These are phyloP conservation scores for Microdochium bolleyi DNA, from an alignment of 2,329 filamentous ascomycete species.

Conservation along the genomic window DNA sequence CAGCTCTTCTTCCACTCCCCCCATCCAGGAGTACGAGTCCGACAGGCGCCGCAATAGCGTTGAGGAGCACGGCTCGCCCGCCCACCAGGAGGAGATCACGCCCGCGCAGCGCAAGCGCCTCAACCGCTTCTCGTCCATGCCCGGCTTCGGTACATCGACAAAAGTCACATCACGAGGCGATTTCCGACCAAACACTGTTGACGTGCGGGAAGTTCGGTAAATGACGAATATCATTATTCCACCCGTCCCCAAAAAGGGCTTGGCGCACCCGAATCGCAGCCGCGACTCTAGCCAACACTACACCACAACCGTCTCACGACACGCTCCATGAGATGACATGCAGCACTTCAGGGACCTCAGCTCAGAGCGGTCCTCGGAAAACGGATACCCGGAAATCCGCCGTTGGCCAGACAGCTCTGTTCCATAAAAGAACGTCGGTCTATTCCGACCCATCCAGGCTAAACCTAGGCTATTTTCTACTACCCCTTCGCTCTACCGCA, in stretches of 20 bases:
- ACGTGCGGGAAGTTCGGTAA: neutral
- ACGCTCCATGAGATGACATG: too few species aligned
- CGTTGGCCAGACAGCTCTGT: neutral
- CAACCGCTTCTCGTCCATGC: conserved; percentile 48
- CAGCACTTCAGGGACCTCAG: too few species aligned
- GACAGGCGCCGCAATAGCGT: conserved; percentile 13
- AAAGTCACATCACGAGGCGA: neutral
- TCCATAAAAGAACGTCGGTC: neutral
- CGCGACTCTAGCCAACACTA: too few species aligned
- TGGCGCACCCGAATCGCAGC: too few species aligned
- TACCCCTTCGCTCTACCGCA: neutral
- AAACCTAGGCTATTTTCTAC: neutral
- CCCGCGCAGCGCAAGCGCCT: conserved; percentile 32
- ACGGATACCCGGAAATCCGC: neutral
- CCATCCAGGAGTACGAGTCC: neutral
- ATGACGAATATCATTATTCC: neutral
- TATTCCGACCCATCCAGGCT: neutral
- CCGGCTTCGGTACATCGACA: conserved; percentile 34
- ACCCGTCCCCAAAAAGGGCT: too few species aligned
- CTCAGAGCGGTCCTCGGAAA: too few species aligned
- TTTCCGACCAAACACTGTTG: neutral
- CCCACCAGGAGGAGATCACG: conserved; percentile 20
- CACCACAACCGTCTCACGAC: too few species aligned
- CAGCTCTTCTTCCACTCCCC: conserved; percentile 18
- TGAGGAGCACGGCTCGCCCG: conserved; percentile 24